These are phyloP conservation scores for Gossypium anomalum DNA, from an alignment of 345 rosid species.

Conservation along the genomic window DNA sequence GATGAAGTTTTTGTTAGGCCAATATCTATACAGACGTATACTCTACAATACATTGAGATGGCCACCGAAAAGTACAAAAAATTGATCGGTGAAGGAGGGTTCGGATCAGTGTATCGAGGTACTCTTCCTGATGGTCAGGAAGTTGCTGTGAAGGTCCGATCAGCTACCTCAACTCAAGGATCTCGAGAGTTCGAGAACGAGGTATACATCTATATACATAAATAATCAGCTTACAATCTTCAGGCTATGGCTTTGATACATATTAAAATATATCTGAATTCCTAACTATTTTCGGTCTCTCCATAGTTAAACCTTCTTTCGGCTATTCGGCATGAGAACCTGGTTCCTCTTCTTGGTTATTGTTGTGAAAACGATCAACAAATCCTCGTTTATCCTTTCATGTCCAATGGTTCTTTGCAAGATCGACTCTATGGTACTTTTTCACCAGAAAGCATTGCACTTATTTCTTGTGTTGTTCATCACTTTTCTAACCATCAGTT, in stretches of 20 bases:
- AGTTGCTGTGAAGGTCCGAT: conserved; percentile 56
- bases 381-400: conserved; percentile 64
- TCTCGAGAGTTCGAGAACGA: conserved; percentile 53
- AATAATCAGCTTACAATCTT: not conserved
- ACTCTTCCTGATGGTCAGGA: conserved; percentile 45
- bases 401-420: conserved; percentile 71
- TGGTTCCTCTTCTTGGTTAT: conserved; percentile 67
- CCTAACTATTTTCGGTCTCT: conserved; percentile 10
- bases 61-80: conserved; percentile 44
- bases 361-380: conserved; percentile 67
- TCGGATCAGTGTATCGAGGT: conserved; percentile 50
- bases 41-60: conserved; percentile 40
- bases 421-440: conserved; percentile 64
- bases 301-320: conserved; percentile 65
- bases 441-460: not conserved
- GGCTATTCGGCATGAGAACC: conserved; percentile 53
- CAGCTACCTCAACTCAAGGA: conserved; percentile 56
- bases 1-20: conserved; percentile 36
- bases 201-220: conserved; percentile 27
- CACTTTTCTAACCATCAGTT: conserved; percentile 12
- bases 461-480: not conserved
- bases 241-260: not conserved
- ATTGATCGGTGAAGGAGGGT: conserved; percentile 53
- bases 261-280: not conserved
- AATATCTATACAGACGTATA: conserved; percentile 38